Evolutionary conservation across 495 filamentous ascomycete genomes (phyloP).

Genomic region (Hypoxylon fuscum): DNA sequence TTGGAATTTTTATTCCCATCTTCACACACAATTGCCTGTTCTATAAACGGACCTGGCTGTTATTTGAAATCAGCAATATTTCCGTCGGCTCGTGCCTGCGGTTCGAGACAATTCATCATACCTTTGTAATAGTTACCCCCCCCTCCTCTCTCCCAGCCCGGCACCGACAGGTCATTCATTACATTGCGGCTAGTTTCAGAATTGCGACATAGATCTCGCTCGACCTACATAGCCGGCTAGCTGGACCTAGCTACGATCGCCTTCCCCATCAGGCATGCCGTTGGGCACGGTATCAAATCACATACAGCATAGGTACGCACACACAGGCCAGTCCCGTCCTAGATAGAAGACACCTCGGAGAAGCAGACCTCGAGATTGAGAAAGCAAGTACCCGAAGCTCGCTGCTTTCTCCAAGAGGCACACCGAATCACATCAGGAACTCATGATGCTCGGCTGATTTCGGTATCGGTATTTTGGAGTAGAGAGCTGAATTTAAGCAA

Average conservation of each 20-base stretch:
- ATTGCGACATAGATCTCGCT: slow-evolving; percentile 44
- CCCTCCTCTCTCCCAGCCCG: neutral
- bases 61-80: slow-evolving; percentile 30
- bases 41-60: neutral
- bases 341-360: slow-evolving; percentile 11
- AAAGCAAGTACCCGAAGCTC: slow-evolving; percentile 29
- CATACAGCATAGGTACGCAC: neutral
- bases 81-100: neutral
- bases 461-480: slow-evolving; percentile 32
- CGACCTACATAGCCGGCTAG: slow-evolving; percentile 37
- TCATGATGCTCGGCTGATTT: slow-evolving; percentile 41
- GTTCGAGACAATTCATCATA: slow-evolving; percentile 34
- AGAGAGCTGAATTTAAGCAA: slow-evolving; percentile 35
- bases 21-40: neutral
- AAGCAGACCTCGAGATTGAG: slow-evolving; percentile 23
- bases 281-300: slow-evolving; percentile 32
- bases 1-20: slow-evolving; percentile 1
- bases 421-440: slow-evolving; percentile 41
- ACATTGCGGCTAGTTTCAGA: slow-evolving; percentile 40
- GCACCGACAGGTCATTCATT: slow-evolving; percentile 24
- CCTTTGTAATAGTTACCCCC: slow-evolving; percentile 22
- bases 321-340: slow-evolving; percentile 3
- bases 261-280: slow-evolving; percentile 43
- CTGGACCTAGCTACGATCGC: slow-evolving; percentile 39
- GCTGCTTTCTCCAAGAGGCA: slow-evolving; percentile 34